Base-by-base conservation (phyloP, 371 early-diverging fungal species). In the Encephalitozoon hellem region DNA sequence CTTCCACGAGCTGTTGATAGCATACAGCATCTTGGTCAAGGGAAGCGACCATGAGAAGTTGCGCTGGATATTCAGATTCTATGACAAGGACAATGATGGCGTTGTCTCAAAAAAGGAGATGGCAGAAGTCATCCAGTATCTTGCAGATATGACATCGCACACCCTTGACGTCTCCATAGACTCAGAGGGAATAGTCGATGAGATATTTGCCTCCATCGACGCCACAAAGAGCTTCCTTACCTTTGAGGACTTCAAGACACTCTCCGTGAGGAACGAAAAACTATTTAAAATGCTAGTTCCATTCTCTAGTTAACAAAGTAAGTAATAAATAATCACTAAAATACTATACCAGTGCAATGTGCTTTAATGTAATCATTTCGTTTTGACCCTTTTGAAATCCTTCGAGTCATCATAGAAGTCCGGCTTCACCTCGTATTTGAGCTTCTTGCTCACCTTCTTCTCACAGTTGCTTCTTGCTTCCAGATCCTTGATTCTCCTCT, bases 21-120 rank as follows among this genome's bases (percentile, higher is more conserved):
- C 81, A 34, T 80, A 79, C 45, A 74, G 75, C n/a, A 81, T 81
- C 45, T 32, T 83, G 41, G 59, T 41, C 1, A 81, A 81, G 65
- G 83, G 83, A 11, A 69, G 71, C 28, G 59, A 34, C 25, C 74
- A 79, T 59, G 83, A 83, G 45, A 83, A 79, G 49, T 23, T 81
- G 5, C 45, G 79, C 45, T 83, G 83, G 83, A 76, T 83, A 6
- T 83, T 79, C 63, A 71, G 83, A 59, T 81, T 83, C 41, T 83
- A 83, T 76, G 83, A 83, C 65, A 66, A 32, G 25, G 81, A 83
- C 63, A 73, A 67, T 23, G 81, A 83, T 43, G 83, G 83, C 0
- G 52, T 80, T 3, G 72, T 83, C 15, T 64, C 70, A 5, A 78
- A 76, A 34, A 39, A 72, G 15, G 81, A 83, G 25, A 76, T 81